Evolutionary conservation across 352 stramenopile species (phyloP).

Genomic region (Phytopythium litorale): DNA sequence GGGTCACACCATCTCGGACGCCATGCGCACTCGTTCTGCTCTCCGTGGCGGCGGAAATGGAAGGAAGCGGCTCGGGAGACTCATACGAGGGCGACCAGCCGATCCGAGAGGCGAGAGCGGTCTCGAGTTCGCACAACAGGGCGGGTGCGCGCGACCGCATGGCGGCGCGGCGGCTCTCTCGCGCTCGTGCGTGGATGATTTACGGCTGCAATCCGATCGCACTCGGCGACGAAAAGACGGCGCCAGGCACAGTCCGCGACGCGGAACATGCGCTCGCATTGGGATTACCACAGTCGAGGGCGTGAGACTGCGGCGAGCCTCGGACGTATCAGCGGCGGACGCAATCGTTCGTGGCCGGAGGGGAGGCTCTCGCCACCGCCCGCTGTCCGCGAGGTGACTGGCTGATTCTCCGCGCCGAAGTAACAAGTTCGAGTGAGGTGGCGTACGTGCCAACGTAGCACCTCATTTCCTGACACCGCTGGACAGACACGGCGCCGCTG

Average conservation of each 20-base stretch:
- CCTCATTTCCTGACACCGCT: neutral
- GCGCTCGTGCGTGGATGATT: conserved; percentile 3
- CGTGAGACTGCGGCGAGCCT: no score
- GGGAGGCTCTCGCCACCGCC: neutral
- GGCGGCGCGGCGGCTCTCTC: no score
- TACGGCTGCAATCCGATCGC: neutral
- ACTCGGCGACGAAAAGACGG: neutral
- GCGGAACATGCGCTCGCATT: no score
- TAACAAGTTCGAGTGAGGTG: neutral
- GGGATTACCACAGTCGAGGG: no score
- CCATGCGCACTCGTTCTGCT: no score
- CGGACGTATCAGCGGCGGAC: neutral
- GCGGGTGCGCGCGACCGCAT: no score
- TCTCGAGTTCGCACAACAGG: neutral
- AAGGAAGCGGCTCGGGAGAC: neutral
- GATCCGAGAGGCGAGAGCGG: neutral
- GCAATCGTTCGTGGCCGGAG: neutral
- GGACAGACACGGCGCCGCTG: neutral
- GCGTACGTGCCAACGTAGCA: neutral
- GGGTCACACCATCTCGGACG: neutral
- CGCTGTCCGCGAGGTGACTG: no score
- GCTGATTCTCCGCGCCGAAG: neutral
- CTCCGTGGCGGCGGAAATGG: neutral
- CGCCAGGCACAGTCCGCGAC: no score
- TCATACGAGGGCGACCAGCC: neutral